Base-by-base conservation (phyloP, 192 early-diverging fungal genomes). In the Coemansia sp. region DNA sequence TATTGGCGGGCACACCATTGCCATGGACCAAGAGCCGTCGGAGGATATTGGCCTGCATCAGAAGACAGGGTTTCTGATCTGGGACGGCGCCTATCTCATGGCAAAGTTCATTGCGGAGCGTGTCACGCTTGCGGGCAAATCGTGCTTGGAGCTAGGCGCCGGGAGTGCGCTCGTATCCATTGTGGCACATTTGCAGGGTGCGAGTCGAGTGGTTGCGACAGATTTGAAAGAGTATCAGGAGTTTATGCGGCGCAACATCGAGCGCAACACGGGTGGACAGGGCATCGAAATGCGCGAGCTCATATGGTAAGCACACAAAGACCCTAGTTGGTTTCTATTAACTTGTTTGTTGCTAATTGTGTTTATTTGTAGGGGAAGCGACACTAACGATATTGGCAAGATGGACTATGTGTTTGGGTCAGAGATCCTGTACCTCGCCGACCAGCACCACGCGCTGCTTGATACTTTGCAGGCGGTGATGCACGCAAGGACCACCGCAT, bases 81-180 rank as follows among this genome's bases (percentile, higher is more conserved):
- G 73, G 73, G 73, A 74, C 48, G 73, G 73, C 62, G 67, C 66
- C 1, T 74, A 74, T 19, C 33, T 74, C 16, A n/a, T 74, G 37
- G 39, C 73, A 45, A 63, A 46, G 57, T 74, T 68, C 36, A 34
- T 74, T 3, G 57, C 29, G 27, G 56, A 64, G 39, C 61, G 41
- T 16, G 41, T 42, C 3, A 11, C 0, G 0, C 13, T 42, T 16
- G 5, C 41, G 16, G 41, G 14, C 41, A 42, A 42, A 42, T 42
- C 41, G 14, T 42, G 41, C 16, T 17, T 42, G 41, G 41, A 42
- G 41, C 41, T 42, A 4, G 41, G 41, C 16, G 41, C 41, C 5
- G 41, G 41, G 4, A 42, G 41, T 14, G 41, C 41, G 3, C 14
- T 42, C 13, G 41, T 42, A 11, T 42, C 41, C 4, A 42, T 42